Conservation (phyloP, 2,329 filamentous ascomycete genomes). For the Cytospora mali region DNA sequence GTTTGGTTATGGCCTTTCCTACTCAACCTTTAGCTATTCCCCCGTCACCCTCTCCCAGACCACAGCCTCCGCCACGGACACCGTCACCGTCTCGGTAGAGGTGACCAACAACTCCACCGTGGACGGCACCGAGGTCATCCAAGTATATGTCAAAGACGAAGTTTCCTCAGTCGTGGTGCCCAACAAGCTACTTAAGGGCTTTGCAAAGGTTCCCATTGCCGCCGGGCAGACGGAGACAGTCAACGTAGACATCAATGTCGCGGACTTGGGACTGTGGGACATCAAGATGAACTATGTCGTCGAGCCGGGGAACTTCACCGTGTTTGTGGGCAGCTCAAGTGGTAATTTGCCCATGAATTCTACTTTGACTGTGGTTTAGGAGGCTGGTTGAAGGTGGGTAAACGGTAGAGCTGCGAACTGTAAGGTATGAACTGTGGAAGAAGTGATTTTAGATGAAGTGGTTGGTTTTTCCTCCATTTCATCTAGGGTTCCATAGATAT, state of each 20-base stretch:
- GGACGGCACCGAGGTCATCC: slow-evolving; percentile 68
- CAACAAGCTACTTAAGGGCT: slow-evolving; percentile 66
- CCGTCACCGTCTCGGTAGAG: slow-evolving; percentile 60
- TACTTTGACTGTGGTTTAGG: slow-evolving; percentile 54
- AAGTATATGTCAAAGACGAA: slow-evolving; percentile 67
- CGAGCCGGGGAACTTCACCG: slow-evolving; percentile 68
- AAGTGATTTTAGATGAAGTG: not conserved
- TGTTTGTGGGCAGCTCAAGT: slow-evolving; percentile 64
- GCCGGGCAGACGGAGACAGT: slow-evolving; percentile 60
- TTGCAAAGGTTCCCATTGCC: slow-evolving; percentile 64
- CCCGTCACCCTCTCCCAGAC: slow-evolving; percentile 53
- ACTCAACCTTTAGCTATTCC: slow-evolving; percentile 64
- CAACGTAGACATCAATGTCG: slow-evolving; percentile 56
- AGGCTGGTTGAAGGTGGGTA: not conserved
- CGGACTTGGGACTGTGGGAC: slow-evolving; percentile 59
- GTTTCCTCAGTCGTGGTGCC: slow-evolving; percentile 65
- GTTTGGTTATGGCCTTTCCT: slow-evolving; percentile 69
- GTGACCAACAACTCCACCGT: slow-evolving; percentile 61
- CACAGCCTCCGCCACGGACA: slow-evolving; percentile 51
- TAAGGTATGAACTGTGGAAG: no score
- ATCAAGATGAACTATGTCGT: slow-evolving; percentile 72
- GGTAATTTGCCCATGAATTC: slow-evolving; percentile 57
- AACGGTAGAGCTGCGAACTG: not conserved
- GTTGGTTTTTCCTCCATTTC: no score
- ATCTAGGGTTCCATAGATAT: no score